Evolutionary conservation across 257 asterid species (phyloP).

Genomic region (Avicennia marina): DNA sequence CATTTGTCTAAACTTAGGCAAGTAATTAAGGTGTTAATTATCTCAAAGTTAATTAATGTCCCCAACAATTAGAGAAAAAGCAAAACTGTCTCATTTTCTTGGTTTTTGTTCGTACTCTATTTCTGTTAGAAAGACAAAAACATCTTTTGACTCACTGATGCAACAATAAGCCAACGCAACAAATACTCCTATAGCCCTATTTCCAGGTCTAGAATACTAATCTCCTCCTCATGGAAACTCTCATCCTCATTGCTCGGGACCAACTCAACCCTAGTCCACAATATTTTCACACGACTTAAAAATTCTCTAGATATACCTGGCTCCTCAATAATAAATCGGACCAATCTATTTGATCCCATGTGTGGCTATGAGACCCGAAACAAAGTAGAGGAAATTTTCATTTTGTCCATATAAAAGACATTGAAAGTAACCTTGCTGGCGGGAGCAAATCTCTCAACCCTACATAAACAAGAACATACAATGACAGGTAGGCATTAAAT

Average conservation of each 20-base stretch:
- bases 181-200: too few species aligned
- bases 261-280: slow-evolving; percentile 33
- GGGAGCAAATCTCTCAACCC: slow-evolving; percentile 14
- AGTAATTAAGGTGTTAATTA: too few species aligned
- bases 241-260: slow-evolving; percentile 37
- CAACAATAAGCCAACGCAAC: too few species aligned
- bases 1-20: neutral
- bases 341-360: slow-evolving; percentile 1
- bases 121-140: too few species aligned
- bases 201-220: neutral
- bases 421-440: neutral
- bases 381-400: slow-evolving; percentile 5
- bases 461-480: slow-evolving; percentile 9
- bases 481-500: slow-evolving; percentile 7
- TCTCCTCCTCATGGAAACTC: slow-evolving; percentile 20
- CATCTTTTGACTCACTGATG: too few species aligned
- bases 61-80: too few species aligned
- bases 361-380: neutral
- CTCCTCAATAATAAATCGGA: too few species aligned
- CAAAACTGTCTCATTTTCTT: too few species aligned
- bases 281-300: slow-evolving; percentile 20
- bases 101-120: too few species aligned
- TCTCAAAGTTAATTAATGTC: too few species aligned
- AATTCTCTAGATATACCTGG: slow-evolving; percentile 9
- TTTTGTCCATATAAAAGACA: slow-evolving; percentile 8